Conservation (phyloP, 495 filamentous ascomycete species). For the Amniculicola lignicola region DNA sequence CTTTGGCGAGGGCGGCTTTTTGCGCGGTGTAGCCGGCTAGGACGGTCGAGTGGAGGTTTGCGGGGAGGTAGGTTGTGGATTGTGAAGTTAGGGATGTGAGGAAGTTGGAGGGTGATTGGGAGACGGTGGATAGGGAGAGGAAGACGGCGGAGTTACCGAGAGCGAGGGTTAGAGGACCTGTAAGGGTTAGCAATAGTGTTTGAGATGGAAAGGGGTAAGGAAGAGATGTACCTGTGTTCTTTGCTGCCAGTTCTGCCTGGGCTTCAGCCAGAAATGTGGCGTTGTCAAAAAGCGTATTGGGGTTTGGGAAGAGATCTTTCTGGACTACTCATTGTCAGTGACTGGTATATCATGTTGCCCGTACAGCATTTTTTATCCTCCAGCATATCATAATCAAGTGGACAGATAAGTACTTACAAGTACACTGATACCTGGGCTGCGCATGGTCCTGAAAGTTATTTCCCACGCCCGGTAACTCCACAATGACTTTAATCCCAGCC, state of each 20-base stretch:
- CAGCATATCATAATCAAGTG: conserved; percentile 11
- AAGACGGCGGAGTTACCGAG: conserved; percentile 9
- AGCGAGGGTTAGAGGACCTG: conserved; percentile 45
- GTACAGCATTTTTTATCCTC: background rate
- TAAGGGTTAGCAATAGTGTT: background rate
- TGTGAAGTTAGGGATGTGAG: conserved; percentile 10
- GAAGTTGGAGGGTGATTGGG: background rate
- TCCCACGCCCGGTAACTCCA: conserved; percentile 21
- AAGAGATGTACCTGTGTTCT: conserved; percentile 40
- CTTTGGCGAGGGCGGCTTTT: conserved; percentile 44
- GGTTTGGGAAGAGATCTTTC: conserved; percentile 42
- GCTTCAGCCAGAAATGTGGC: conserved; percentile 18
- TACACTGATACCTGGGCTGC: conserved; percentile 8
- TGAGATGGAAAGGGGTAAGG: conserved; percentile 38
- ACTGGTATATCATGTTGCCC: no score
- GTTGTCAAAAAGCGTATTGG: conserved; percentile 27
- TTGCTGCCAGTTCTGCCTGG: conserved; percentile 7
- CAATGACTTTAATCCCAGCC: conserved; percentile 4
- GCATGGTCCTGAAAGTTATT: conserved; percentile 25
- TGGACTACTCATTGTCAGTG: conserved; percentile 3
- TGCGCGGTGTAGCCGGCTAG: conserved; percentile 49
- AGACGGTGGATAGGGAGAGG: conserved; percentile 7
- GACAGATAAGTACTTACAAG: conserved; percentile 13
- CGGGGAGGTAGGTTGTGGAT: conserved; percentile 41
- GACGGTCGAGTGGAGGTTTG: conserved; percentile 41